Percentiles rank a stretch among this genome's conserved stretches.
These are phyloP conservation scores for Phlebopus sp. DNA, from an alignment of 1,284 basidiomycete species.

Conservation along the genomic window DNA sequence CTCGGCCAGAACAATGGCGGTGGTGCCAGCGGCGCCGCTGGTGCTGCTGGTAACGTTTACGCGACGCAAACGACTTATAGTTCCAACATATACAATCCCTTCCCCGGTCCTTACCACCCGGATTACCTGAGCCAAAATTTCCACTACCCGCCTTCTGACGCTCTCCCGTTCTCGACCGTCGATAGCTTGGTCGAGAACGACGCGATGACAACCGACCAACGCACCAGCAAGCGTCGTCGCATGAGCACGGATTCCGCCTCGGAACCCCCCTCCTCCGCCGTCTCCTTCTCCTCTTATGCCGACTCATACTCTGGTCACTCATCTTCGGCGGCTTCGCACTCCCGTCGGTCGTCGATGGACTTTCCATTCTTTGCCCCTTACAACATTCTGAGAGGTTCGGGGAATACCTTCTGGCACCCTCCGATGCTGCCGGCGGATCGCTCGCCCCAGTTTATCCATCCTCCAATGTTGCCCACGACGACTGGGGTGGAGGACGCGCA, in stretches of 20 bases:
- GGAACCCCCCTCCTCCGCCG: constrained; percentile 60
- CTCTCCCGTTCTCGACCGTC: constrained; percentile 45
- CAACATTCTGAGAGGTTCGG: constrained; percentile 48
- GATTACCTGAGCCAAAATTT: constrained; percentile 56
- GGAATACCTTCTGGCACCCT: constrained; percentile 69
- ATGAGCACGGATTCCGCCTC: constrained; percentile 72
- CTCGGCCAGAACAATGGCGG: constrained; percentile 45
- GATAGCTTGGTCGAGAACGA: constrained; percentile 44
- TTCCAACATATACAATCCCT: constrained; percentile 35
- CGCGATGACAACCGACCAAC: constrained; percentile 20
- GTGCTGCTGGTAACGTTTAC: constrained; percentile 19
- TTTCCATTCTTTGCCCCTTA: constrained; percentile 53
- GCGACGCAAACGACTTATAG: constrained; percentile 26
- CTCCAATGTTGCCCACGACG: constrained; percentile 51
- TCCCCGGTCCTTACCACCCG: constrained; percentile 70
- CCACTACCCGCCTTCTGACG: constrained; percentile 42
- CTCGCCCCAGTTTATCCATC: constrained; percentile 54
- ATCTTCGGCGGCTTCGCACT: constrained; percentile 38
- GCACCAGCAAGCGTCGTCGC: constrained; percentile 61
- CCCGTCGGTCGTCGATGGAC: constrained; percentile 55
- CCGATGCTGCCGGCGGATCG: constrained; percentile 56
- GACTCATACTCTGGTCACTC: constrained; percentile 42
- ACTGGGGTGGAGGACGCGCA: constrained; percentile 35
- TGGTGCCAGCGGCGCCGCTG: no score
- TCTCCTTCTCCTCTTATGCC: constrained; percentile 50